Conservation (phyloP, 1,284 basidiomycete genomes). For the Ustilago xerochloae region DNA sequence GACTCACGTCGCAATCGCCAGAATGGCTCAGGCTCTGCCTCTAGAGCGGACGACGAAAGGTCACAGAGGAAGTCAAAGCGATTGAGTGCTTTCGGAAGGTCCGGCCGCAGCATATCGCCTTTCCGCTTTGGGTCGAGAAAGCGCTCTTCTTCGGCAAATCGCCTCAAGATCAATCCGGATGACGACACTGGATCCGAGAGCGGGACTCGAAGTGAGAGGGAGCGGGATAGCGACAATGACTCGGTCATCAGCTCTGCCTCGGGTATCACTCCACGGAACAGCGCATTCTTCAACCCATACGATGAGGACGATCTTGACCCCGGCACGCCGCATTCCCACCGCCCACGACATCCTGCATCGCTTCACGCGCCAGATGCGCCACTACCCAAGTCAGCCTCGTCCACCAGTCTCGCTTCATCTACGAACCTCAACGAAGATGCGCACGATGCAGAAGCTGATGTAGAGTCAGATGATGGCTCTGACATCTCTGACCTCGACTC, state of each 20-base stretch:
- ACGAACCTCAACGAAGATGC: constrained; percentile 13
- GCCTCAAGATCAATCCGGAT: constrained; percentile 25
- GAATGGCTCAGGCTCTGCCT: neutral
- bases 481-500: constrained; percentile 15
- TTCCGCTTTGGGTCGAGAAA: constrained; percentile 37
- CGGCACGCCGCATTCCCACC: constrained; percentile 13
- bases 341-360: constrained; percentile 17
- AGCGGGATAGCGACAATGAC: constrained; percentile 45
- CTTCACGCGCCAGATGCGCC: neutral
- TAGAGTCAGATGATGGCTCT: constrained; percentile 33
- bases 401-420: constrained; percentile 13
- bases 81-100: constrained; percentile 27
- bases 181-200: constrained; percentile 22
- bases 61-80: constrained; percentile 18
- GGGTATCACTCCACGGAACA: constrained; percentile 53
- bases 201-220: constrained; percentile 21
- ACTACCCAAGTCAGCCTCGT: constrained; percentile 12
- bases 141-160: constrained; percentile 28
- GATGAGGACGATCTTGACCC: constrained; percentile 29
- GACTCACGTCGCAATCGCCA: constrained; percentile 6
- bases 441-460: constrained; percentile 30
- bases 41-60: constrained; percentile 19
- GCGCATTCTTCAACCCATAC: constrained; percentile 41
- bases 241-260: constrained; percentile 32
- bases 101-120: constrained; percentile 39